Percentiles rank a stretch among this genome's conserved stretches.
These are phyloP conservation scores for Phoenix dactylifera DNA, from an alignment of 176 grass and related monocot species.

Conservation along the genomic window DNA sequence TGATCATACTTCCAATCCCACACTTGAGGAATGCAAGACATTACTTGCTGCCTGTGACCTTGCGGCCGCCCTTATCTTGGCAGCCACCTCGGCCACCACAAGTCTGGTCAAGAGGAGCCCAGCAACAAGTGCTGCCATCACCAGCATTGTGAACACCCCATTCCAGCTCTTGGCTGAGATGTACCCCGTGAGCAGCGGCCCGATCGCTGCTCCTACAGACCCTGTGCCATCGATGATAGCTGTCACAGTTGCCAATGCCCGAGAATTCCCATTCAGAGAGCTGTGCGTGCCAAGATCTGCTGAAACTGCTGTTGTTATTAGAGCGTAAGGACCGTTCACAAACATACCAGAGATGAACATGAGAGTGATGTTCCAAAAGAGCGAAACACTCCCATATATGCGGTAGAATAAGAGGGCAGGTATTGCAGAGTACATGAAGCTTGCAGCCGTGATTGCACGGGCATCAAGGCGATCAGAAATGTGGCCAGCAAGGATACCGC, in stretches of 20 bases:
- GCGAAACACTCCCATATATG: constrained; percentile 46
- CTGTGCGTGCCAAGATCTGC: constrained; percentile 75
- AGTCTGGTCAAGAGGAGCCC: constrained; percentile 58
- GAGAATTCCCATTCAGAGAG: constrained; percentile 70
- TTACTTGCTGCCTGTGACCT: no score
- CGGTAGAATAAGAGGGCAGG: constrained; percentile 80
- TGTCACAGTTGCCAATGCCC: constrained; percentile 75
- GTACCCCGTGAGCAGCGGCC: constrained; percentile 80
- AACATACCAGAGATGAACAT: constrained; percentile 68
- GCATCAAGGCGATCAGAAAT: constrained; percentile 70
- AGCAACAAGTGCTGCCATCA: constrained; percentile 53
- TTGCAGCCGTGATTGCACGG: constrained; percentile 60
- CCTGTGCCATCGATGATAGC: constrained; percentile 84
- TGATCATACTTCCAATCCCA: no score
- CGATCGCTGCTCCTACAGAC: constrained; percentile 62
- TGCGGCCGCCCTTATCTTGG: no score
- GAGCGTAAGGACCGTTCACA: constrained; percentile 74
- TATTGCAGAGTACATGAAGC: constrained; percentile 66
- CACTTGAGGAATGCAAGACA: no score
- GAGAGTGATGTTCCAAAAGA: constrained; percentile 48
- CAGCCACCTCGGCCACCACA: constrained; percentile 41
- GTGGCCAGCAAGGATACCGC: constrained; percentile 71
- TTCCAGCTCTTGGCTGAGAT: constrained; percentile 69
- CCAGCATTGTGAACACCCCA: constrained; percentile 77
- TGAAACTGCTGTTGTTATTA: constrained; percentile 81